phyloP scores from a whole-genome alignment of 1,139 yeast species.

The Petasospora rhodanensis region DNA sequence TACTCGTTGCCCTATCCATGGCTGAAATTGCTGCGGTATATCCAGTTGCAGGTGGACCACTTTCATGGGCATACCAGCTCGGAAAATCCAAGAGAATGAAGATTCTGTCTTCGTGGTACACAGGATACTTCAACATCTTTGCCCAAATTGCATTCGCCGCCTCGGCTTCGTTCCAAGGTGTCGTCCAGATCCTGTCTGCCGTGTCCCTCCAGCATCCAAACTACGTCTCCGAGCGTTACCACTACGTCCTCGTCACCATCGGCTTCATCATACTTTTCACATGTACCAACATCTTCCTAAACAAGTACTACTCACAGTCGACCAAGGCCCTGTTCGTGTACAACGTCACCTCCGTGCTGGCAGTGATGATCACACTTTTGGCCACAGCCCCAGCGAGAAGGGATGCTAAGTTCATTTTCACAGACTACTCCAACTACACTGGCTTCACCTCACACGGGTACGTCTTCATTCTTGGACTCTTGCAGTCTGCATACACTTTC shows the following conservation, averaged over 20 bases:
- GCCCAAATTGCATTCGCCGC: conserved; percentile 25
- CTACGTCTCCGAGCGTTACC: conserved; percentile 18
- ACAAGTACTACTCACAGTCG: conserved; percentile 22
- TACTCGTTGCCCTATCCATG: conserved; percentile 24
- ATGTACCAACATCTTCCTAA: conserved; percentile 18
- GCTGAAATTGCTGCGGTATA: conserved; percentile 28
- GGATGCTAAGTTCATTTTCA: conserved; percentile 23
- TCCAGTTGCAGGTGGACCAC: conserved; percentile 25
- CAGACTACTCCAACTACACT: conserved; percentile 22
- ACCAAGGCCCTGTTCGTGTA: conserved; percentile 15
- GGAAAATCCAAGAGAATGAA: conserved; percentile 14
- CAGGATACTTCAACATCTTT: conserved; percentile 26
- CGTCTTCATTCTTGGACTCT: conserved; percentile 25
- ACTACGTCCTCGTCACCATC: conserved; percentile 21
- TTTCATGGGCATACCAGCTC: conserved; percentile 23
- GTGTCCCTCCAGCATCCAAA: conserved; percentile 16
- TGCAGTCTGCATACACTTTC: conserved; percentile 25
- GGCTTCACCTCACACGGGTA: conserved; percentile 25
- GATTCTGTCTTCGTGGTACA: conserved; percentile 22
- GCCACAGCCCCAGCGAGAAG: conserved; percentile 21
- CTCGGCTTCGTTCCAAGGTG: conserved; percentile 25
- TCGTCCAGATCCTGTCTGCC: conserved; percentile 20
- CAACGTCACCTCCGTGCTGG: conserved; percentile 17
- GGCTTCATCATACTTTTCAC: conserved; percentile 23
- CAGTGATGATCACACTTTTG: conserved; percentile 17